A percentile compares a stretch with the other conserved stretches of the same genome.
These are phyloP conservation scores for Hyphopichia khmerensis DNA, from an alignment of 1,139 yeast species.

Conservation along the genomic window DNA sequence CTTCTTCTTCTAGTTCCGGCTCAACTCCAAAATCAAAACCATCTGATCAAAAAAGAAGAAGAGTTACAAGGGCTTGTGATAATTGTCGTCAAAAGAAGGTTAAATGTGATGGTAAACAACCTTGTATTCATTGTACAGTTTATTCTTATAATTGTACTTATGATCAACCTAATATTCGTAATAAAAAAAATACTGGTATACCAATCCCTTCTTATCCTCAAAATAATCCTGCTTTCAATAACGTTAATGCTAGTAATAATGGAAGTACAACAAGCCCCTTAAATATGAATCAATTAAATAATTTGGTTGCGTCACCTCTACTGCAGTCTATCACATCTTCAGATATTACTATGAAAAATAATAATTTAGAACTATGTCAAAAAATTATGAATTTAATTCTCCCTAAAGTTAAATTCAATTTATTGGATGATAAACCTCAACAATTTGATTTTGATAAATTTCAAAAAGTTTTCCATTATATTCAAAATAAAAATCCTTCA, in stretches of 20 bases:
- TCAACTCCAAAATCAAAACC: constrained; percentile 1
- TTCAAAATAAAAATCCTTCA: constrained; percentile 20
- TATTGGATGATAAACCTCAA: constrained; percentile 30
- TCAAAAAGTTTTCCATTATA: constrained; percentile 20
- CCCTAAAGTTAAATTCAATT: constrained; percentile 47
- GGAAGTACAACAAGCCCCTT: not conserved
- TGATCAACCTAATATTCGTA: constrained; percentile 71
- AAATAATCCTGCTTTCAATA: constrained; percentile 1
- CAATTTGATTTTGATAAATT: constrained; percentile 36
- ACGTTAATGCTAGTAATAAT: not conserved
- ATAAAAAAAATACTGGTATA: constrained; percentile 36
- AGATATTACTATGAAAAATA: constrained; percentile 5
- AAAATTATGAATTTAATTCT: constrained; percentile 40
- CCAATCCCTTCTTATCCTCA: constrained; percentile 22
- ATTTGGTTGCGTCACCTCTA: constrained; percentile 2
- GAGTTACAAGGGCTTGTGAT: constrained; percentile 86
- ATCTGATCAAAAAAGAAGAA: constrained; percentile 54
- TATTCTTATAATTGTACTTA: constrained; percentile 73
- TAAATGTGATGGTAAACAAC: constrained; percentile 84
- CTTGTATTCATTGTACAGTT: constrained; percentile 88
- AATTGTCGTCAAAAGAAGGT: constrained; percentile 77
- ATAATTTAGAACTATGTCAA: constrained; percentile 23
- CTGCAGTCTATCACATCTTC: not conserved
- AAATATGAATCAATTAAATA: not conserved
- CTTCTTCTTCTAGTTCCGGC: not conserved